Evolutionary conservation across 1,139 yeast genomes (phyloP).

Genomic region (Pichia inconspicua): DNA sequence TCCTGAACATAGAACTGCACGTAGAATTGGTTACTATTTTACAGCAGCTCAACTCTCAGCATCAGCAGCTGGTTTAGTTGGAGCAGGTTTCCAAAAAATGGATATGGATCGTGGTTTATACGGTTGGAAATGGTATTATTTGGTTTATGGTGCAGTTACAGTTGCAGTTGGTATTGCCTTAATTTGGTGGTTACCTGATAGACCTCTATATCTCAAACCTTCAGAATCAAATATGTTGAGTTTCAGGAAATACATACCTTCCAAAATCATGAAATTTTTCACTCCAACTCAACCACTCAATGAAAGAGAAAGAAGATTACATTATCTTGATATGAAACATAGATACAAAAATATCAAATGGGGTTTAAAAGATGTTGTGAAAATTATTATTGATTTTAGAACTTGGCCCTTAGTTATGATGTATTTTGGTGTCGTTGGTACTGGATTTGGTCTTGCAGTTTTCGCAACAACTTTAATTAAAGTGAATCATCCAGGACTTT

Average conservation of each 20-base stretch:
- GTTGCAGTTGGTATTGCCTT: constrained; percentile 55
- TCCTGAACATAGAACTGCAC: constrained; percentile 69
- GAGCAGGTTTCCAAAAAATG: constrained; percentile 83
- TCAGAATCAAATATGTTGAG: constrained; percentile 8
- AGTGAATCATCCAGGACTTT: constrained; percentile 52
- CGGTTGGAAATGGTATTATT: constrained; percentile 88
- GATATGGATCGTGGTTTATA: constrained; percentile 61
- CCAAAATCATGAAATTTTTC: constrained; percentile 15
- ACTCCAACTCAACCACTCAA: constrained; percentile 45
- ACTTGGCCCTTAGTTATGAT: constrained; percentile 77
- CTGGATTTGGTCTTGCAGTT: constrained; percentile 78
- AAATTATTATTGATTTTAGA: constrained; percentile 54
- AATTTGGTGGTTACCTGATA: constrained; percentile 82
- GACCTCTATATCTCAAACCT: constrained; percentile 33
- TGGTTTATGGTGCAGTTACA: constrained; percentile 71
- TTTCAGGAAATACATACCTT: constrained; percentile 19
- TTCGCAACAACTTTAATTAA: constrained; percentile 78
- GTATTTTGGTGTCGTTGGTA: constrained; percentile 91
- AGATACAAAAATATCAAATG: constrained; percentile 43
- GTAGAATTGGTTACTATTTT: constrained; percentile 79
- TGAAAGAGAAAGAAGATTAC: constrained; percentile 46
- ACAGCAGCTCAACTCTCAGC: constrained; percentile 89
- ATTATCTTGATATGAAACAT: constrained; percentile 53
- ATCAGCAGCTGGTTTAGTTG: constrained; percentile 75
- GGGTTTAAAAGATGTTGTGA: constrained; percentile 52